These are phyloP conservation scores for Cystobasidium ongulense DNA, from an alignment of 768 basidiomycete genomes.

Conservation along the genomic window DNA sequence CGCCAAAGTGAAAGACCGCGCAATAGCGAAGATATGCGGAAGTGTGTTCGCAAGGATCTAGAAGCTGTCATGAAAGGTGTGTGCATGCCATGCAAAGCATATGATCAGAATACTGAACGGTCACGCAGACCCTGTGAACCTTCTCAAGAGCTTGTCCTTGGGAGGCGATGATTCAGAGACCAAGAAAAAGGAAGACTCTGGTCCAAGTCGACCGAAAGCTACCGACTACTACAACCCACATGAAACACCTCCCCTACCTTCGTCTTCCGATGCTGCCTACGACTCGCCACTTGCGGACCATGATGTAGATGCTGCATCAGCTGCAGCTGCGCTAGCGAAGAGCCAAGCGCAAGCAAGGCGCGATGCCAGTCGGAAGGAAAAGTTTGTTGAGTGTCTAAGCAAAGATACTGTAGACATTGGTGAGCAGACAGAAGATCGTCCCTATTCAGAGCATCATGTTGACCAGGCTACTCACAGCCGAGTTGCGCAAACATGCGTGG, in stretches of 20 bases:
- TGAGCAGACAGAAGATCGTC: background rate
- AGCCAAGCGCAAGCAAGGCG: slow-evolving; percentile 67
- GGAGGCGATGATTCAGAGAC: background rate
- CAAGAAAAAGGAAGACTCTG: background rate
- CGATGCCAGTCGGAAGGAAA: slow-evolving; percentile 44
- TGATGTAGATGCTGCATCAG: slow-evolving; percentile 51
- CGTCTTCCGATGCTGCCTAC: slow-evolving; percentile 37
- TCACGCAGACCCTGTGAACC: slow-evolving; percentile 19
- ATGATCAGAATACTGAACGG: background rate
- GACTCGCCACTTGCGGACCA: slow-evolving; percentile 39
- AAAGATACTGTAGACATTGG: slow-evolving; percentile 70
- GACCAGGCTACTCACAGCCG: slow-evolving; percentile 50
- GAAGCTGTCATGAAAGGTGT: slow-evolving; percentile 27
- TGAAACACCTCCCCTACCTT: slow-evolving; percentile 34
- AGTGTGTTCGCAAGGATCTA: slow-evolving; percentile 6
- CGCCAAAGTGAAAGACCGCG: background rate
- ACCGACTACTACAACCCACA: slow-evolving; percentile 31
- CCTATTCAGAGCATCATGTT: background rate
- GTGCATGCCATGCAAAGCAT: background rate
- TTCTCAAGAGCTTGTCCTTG: slow-evolving; percentile 18
- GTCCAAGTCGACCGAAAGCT: background rate
- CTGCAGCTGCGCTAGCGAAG: slow-evolving; percentile 63
- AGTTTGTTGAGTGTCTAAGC: slow-evolving; percentile 70
- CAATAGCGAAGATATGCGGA: slow-evolving; percentile 18
- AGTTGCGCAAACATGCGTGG: slow-evolving; percentile 87